Conservation (phyloP, 495 filamentous ascomycete species). For the Penicillium macrosclerotiorum region DNA sequence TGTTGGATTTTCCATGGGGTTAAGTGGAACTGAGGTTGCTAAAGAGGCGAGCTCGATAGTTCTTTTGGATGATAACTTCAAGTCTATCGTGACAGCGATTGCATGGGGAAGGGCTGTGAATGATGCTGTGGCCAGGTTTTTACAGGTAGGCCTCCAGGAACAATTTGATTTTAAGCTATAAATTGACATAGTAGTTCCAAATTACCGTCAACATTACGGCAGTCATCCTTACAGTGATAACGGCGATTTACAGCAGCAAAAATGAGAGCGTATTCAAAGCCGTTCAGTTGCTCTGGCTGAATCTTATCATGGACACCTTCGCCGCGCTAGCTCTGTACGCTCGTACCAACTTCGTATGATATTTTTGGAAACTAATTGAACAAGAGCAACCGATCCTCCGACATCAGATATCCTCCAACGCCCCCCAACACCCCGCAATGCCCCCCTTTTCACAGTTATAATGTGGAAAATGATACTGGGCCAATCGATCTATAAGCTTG, state of each 20-base stretch:
- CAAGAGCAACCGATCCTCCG: conserved; percentile 73
- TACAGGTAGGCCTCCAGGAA: too few species aligned
- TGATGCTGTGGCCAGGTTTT: conserved; percentile 84
- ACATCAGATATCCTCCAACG: conserved; percentile 75
- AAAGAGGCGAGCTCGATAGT: conserved; percentile 93
- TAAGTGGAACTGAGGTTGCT: conserved; percentile 84
- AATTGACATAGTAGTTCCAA: too few species aligned
- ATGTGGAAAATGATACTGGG: conserved; percentile 98
- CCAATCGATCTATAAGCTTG: conserved; percentile 79
- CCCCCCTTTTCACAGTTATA: conserved; percentile 72
- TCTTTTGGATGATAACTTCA: conserved; percentile 88
- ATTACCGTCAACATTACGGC: conserved; percentile 90
- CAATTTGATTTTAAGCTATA: too few species aligned
- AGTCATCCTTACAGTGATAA: conserved; percentile 77
- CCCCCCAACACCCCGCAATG: conserved; percentile 76
- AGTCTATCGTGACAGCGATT: conserved; percentile 82
- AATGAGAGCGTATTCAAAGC: conserved; percentile 75
- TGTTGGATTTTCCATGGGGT: conserved; percentile 94
- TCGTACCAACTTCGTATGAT: background rate
- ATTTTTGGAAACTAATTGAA: background rate
- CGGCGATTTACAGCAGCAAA: conserved; percentile 66
- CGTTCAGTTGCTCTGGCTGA: conserved; percentile 91
- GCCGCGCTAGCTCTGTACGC: conserved; percentile 72
- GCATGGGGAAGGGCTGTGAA: conserved; percentile 91
- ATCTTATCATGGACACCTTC: conserved; percentile 92